Conservation (phyloP, 805 yeast species). For the Tetrapisispora nanseiensis region DNA sequence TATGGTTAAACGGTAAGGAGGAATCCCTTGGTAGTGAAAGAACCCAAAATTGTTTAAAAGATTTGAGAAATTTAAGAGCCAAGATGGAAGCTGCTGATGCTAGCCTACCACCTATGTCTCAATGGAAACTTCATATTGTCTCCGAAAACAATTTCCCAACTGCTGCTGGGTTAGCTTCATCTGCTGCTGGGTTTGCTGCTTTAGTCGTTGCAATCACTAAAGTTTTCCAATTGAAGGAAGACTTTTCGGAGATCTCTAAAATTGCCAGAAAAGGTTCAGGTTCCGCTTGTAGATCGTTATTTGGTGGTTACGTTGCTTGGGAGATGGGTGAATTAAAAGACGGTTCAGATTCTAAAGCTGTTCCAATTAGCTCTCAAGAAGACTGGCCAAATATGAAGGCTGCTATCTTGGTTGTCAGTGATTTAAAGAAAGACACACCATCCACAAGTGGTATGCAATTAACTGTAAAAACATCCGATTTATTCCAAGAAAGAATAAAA, state of each 20-base stretch:
- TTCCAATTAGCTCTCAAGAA: conserved; percentile 69
- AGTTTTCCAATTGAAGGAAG: conserved; percentile 76
- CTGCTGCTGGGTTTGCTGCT: conserved; percentile 98
- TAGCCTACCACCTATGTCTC: conserved; percentile 49
- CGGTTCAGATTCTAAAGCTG: conserved; percentile 93
- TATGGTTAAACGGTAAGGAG: conserved; percentile 78
- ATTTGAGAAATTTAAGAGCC: conserved; percentile 58
- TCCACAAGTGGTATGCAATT: conserved; percentile 95
- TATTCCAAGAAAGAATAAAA: conserved; percentile 69
- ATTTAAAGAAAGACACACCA: conserved; percentile 88
- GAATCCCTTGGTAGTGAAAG: conserved; percentile 58
- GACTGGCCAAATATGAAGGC: conserved; percentile 96
- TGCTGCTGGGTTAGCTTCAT: conserved; percentile 96
- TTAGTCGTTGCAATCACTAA: conserved; percentile 81
- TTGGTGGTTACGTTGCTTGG: conserved; percentile 99
- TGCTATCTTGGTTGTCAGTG: conserved; percentile 84
- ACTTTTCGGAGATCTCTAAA: conserved; percentile 74
- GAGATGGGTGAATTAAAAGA: conserved; percentile 75
- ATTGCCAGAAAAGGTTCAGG: conserved; percentile 98
- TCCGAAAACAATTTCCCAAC: conserved; percentile 97
- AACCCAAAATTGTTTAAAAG: conserved; percentile 66
- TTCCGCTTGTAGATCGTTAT: conserved; percentile 92
- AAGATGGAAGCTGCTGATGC: conserved; percentile 47
- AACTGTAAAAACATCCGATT: conserved; percentile 81
- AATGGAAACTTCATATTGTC: conserved; percentile 65